These are phyloP conservation scores for Podospora pseudopauciseta DNA, from an alignment of 495 filamentous ascomycete species.

Conservation along the genomic window DNA sequence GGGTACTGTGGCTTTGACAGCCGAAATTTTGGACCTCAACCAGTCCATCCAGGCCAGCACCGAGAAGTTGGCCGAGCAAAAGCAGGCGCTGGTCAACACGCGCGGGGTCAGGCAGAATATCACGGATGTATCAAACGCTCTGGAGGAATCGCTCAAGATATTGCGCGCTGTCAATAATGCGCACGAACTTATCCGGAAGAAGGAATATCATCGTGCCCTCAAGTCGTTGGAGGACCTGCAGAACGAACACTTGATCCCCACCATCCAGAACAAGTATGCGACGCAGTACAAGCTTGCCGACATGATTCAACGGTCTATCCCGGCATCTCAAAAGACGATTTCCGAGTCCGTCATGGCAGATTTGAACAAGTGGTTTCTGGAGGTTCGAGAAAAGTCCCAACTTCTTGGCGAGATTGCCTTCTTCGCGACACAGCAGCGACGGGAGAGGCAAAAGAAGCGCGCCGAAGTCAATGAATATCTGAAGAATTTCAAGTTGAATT, in stretches of 20 bases:
- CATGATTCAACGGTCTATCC: constrained; percentile 91
- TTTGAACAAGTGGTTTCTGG: constrained; percentile 95
- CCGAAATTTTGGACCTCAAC: constrained; percentile 89
- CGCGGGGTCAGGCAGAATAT: constrained; percentile 92
- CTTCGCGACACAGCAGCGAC: constrained; percentile 87
- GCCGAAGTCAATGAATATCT: constrained; percentile 67
- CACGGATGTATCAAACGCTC: constrained; percentile 82
- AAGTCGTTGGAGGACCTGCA: constrained; percentile 93
- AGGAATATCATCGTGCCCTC: constrained; percentile 92
- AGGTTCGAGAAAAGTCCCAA: constrained; percentile 91
- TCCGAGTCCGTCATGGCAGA: constrained; percentile 96
- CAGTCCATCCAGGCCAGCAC: constrained; percentile 94
- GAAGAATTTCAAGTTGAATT: constrained; percentile 84
- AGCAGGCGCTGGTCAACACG: constrained; percentile 88
- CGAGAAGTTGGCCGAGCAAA: constrained; percentile 90
- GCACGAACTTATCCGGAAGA: constrained; percentile 81
- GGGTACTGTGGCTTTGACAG: constrained; percentile 78
- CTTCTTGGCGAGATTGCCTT: constrained; percentile 96
- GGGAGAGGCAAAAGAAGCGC: constrained; percentile 76
- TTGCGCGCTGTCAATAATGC: constrained; percentile 91
- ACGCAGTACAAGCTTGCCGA: constrained; percentile 94
- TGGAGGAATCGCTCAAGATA: constrained; percentile 89
- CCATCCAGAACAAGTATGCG: constrained; percentile 67
- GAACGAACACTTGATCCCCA: constrained; percentile 76
- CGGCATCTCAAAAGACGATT: constrained; percentile 86